These are phyloP conservation scores for Trichoderma koningiopsis DNA, from an alignment of 2,329 filamentous ascomycete genomes.

Conservation along the genomic window DNA sequence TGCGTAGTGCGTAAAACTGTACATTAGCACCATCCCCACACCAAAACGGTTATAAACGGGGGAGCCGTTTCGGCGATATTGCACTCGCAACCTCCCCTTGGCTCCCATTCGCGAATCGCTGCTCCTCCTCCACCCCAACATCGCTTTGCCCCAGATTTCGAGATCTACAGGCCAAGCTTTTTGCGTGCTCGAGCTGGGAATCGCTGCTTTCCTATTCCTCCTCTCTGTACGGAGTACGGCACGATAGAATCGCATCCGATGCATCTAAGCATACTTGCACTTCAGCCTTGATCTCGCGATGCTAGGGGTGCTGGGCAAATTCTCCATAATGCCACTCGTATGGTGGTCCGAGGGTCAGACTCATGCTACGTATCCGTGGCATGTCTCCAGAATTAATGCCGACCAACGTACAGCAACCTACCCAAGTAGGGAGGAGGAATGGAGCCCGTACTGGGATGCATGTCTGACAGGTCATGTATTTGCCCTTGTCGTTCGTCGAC, in stretches of 20 bases:
- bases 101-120: conserved; percentile 21
- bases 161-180: conserved; percentile 22
- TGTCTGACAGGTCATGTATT: conserved; percentile 23
- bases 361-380: conserved; percentile 13
- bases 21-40: not conserved
- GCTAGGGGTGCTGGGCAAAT: conserved; percentile 2
- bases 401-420: conserved; percentile 1
- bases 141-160: conserved; percentile 15
- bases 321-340: conserved; percentile 9
- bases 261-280: not conserved
- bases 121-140: conserved; percentile 4
- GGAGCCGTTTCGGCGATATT: conserved; percentile 1
- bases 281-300: conserved; percentile 6
- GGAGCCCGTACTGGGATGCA: conserved; percentile 15
- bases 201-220: not conserved
- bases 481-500: conserved; percentile 3
- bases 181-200: not conserved
- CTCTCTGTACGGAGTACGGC: not conserved
- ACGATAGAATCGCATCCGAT: not conserved
- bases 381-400: conserved; percentile 14
- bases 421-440: conserved; percentile 17
- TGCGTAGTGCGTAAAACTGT: not conserved
- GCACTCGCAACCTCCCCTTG: not conserved
- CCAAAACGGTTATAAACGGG: conserved; percentile 14
- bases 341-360: conserved; percentile 8